These are phyloP conservation scores for Haematococcus lacustris DNA, from an alignment of 139 green algal genomes.

Conservation along the genomic window DNA sequence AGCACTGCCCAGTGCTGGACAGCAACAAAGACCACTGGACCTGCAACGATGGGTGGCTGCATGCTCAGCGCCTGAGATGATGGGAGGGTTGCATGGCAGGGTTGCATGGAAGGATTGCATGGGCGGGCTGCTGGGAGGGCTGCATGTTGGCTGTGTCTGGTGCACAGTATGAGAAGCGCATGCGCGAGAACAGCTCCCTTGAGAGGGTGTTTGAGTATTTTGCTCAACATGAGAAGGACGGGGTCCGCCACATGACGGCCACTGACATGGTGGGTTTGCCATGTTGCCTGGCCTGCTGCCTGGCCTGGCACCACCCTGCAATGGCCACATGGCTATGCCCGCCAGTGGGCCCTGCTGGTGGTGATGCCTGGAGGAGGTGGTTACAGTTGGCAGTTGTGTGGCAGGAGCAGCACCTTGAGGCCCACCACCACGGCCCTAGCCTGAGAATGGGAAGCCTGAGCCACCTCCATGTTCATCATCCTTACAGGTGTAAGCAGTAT, in stretches of 20 bases:
- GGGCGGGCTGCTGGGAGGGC: background rate
- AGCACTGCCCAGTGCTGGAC: background rate
- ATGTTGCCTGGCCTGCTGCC: no score
- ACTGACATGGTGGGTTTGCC: slow-evolving; percentile 47
- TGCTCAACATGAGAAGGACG: slow-evolving; percentile 24
- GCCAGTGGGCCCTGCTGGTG: no score
- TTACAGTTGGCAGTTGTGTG: no score
- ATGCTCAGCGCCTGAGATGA: background rate
- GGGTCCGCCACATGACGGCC: slow-evolving; percentile 34
- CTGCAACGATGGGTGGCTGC: background rate
- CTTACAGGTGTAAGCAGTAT: no score
- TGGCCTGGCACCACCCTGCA: no score
- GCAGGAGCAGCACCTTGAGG: no score
- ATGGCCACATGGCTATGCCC: no score
- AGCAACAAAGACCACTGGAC: background rate
- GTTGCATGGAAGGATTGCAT: background rate
- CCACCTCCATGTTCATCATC: no score
- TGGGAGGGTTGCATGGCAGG: background rate
- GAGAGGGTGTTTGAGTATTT: slow-evolving; percentile 89
- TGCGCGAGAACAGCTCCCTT: slow-evolving; percentile 57
- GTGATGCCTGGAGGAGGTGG: no score
- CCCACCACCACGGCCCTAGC: no score
- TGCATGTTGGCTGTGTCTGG: background rate
- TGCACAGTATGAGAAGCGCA: slow-evolving; percentile 71
- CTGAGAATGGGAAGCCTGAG: no score